These are phyloP conservation scores for Parathielavia hyrcaniae DNA, from an alignment of 495 filamentous ascomycete species.

Conservation along the genomic window DNA sequence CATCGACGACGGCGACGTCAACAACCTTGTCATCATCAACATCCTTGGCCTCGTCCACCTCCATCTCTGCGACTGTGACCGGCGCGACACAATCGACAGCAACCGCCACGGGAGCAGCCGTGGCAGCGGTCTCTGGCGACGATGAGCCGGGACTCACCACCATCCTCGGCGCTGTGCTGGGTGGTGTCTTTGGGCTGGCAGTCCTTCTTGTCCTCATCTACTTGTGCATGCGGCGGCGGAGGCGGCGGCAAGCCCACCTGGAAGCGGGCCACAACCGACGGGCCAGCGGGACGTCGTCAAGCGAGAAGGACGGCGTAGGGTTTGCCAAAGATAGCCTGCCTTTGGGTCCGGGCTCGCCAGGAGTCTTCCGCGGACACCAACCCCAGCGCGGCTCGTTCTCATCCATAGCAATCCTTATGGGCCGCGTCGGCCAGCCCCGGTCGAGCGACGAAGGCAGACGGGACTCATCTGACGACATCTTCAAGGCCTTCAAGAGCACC, in stretches of 20 bases:
- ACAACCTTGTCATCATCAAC: constrained; percentile 28
- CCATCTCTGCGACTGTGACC: constrained; percentile 5
- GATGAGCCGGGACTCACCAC: constrained; percentile 25
- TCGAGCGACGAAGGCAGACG: constrained; percentile 46
- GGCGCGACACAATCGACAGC: constrained; percentile 28
- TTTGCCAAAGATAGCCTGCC: constrained; percentile 52
- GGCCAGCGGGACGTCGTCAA: constrained; percentile 45
- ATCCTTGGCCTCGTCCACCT: constrained; percentile 31
- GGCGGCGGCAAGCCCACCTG: constrained; percentile 38
- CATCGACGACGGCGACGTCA: constrained; percentile 31
- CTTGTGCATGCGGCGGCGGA: constrained; percentile 58
- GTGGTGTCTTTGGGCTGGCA: constrained; percentile 65
- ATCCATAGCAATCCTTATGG: constrained; percentile 53
- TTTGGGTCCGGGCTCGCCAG: constrained; percentile 32
- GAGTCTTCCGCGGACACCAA: constrained; percentile 43
- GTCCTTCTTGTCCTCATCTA: constrained; percentile 63
- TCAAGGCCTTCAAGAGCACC: constrained; percentile 49
- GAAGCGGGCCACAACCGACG: constrained; percentile 46
- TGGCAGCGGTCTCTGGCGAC: constrained; percentile 10
- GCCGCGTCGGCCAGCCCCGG: constrained; percentile 40
- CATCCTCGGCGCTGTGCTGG: constrained; percentile 74
- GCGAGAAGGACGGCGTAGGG: constrained; percentile 47
- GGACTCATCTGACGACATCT: constrained; percentile 42
- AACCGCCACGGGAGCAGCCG: constrained; percentile 31
- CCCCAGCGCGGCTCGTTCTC: constrained; percentile 45